Evolutionary conservation across 352 stramenopile species (phyloP).

Genomic region (Phytophthora tubulina): DNA sequence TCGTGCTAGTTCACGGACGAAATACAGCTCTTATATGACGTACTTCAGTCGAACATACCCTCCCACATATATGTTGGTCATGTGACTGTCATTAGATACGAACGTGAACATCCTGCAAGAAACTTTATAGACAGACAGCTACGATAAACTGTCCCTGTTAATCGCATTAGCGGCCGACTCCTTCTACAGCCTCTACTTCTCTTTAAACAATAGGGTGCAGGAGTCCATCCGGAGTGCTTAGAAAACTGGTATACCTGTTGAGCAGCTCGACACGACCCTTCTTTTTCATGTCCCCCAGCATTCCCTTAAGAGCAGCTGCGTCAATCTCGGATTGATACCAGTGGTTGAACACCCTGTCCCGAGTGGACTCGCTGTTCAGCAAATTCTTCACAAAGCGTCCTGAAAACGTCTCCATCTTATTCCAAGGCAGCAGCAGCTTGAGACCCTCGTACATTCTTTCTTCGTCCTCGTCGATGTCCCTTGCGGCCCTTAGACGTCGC

Average conservation of each 20-base stretch:
- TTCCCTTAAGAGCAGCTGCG: background rate
- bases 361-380: background rate
- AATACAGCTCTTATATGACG: no score
- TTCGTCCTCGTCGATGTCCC: background rate
- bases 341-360: background rate
- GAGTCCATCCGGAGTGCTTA: background rate
- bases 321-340: background rate
- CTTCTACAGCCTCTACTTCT: background rate
- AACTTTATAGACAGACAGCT: no score
- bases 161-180: no score
- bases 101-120: no score
- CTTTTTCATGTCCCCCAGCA: background rate
- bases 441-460: background rate
- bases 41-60: no score
- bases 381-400: background rate
- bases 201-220: background rate
- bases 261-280: background rate
- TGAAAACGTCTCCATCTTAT: background rate
- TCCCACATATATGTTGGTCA: no score
- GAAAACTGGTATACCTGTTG: background rate
- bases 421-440: background rate
- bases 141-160: no score
- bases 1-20: no score
- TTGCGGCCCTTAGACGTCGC: background rate
- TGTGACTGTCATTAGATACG: no score